A percentile compares a stretch with the other conserved stretches of the same genome.
These are phyloP conservation scores for Beauveria australis DNA, from an alignment of 2,329 filamentous ascomycete species.

Conservation along the genomic window DNA sequence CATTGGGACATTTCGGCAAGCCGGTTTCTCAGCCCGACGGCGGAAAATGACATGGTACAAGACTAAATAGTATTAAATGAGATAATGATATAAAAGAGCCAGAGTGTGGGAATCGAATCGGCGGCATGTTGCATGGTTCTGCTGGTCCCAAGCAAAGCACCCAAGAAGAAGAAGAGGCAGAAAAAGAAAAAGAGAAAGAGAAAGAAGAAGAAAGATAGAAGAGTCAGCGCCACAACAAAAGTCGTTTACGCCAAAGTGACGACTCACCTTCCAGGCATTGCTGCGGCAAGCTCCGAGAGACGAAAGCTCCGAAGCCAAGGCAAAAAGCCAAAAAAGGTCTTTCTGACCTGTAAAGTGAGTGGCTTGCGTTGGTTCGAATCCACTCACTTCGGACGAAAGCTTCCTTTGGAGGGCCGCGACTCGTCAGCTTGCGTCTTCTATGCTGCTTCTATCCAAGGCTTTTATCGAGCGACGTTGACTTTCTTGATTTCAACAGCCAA, in stretches of 20 bases:
- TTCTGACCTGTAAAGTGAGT: neutral
- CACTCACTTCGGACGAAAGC: neutral
- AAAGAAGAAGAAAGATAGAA: neutral
- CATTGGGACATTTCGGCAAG: too few species aligned
- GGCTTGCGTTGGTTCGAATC: neutral
- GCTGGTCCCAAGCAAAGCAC: too few species aligned
- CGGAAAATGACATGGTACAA: too few species aligned
- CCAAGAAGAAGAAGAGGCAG: too few species aligned
- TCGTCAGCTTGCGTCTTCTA: neutral
- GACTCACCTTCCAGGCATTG: neutral
- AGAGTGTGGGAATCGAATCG: too few species aligned
- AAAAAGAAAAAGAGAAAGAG: neutral
- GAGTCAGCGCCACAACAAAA: neutral
- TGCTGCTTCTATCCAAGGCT: too few species aligned
- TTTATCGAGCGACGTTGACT: neutral
- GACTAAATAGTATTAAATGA: too few species aligned
- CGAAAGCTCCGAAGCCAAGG: neutral
- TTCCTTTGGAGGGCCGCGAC: neutral
- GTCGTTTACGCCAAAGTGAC: slow-evolving; percentile 7
- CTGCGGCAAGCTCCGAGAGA: neutral
- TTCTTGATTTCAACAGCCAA: neutral
- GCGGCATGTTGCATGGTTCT: too few species aligned
- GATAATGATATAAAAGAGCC: too few species aligned
- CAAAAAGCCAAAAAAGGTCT: neutral
- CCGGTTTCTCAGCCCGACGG: too few species aligned